phyloP scores from a whole-genome alignment of 768 basidiomycete genomes.

The Tulasnella sp. region DNA sequence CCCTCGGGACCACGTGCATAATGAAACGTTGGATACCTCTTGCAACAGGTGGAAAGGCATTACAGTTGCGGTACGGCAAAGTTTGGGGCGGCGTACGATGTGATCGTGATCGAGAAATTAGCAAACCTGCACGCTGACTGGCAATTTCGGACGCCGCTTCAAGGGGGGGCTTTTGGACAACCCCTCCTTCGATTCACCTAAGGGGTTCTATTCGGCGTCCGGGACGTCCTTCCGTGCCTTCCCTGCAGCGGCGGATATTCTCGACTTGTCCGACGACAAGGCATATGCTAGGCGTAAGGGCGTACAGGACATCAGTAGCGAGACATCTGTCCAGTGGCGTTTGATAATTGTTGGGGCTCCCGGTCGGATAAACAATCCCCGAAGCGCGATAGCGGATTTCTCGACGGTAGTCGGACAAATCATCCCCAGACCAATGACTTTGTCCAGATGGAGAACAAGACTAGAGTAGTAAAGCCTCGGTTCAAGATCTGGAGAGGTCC shows the following conservation, averaged over 20 bases:
- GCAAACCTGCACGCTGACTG: neutral
- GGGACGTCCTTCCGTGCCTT: neutral
- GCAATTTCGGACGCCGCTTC: no score
- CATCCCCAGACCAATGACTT: conserved; percentile 3
- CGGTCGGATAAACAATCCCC: conserved; percentile 6
- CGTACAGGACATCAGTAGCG: neutral
- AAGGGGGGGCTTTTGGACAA: neutral
- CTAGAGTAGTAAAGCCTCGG: neutral
- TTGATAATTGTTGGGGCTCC: neutral
- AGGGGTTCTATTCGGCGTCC: conserved; percentile 6
- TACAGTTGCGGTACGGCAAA: neutral
- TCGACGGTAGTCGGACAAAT: neutral
- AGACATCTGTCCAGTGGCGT: neutral
- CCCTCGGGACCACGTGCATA: neutral
- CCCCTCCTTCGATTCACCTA: neutral
- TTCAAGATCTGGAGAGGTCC: neutral
- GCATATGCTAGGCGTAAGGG: neutral
- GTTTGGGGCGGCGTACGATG: neutral
- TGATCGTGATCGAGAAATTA: neutral
- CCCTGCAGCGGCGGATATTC: conserved; percentile 3
- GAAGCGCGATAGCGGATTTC: conserved; percentile 1
- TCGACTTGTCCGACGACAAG: neutral
- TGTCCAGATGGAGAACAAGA: neutral
- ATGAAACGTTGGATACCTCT: neutral
- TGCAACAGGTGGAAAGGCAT: neutral